Percentiles rank a stretch among this genome's conserved stretches.
Conservation (phyloP, 768 basidiomycete genomes). For the Mycena rebaudengoi region DNA sequence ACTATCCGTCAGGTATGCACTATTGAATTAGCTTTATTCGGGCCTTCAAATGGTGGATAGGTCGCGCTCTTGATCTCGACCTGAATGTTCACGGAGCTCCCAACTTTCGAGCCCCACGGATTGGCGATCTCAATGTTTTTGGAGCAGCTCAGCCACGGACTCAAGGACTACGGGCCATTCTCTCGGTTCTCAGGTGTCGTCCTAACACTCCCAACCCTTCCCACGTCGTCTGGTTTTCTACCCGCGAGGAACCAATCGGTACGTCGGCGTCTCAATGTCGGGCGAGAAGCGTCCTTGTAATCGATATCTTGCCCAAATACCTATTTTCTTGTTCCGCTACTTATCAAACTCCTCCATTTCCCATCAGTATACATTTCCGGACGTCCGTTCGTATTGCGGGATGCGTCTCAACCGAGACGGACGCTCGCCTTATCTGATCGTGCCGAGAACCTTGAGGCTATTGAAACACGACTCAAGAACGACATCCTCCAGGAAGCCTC, state of each 20-base stretch:
- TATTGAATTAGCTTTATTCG: constrained; percentile 5
- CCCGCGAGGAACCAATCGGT: constrained; percentile 96
- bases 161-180: constrained; percentile 88
- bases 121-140: constrained; percentile 87
- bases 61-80: constrained; percentile 89
- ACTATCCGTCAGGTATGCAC: constrained; percentile 82
- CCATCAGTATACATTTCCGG: constrained; percentile 83
- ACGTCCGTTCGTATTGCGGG: constrained; percentile 91
- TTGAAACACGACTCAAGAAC: constrained; percentile 86
- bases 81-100: constrained; percentile 94
- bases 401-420: constrained; percentile 82
- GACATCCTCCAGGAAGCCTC: constrained; percentile 90
- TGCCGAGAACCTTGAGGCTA: constrained; percentile 94
- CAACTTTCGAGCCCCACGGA: constrained; percentile 88
- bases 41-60: constrained; percentile 45
- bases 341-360: neutral
- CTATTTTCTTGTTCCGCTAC: no score
- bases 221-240: constrained; percentile 95
- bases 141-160: constrained; percentile 96
- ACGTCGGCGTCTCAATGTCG: constrained; percentile 43
- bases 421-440: constrained; percentile 87
- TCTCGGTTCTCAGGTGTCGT: constrained; percentile 82
- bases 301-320: no score
- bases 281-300: no score
- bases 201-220: constrained; percentile 70